Conservation (phyloP, 805 yeast genomes). For the Pichia paraexigua region DNA sequence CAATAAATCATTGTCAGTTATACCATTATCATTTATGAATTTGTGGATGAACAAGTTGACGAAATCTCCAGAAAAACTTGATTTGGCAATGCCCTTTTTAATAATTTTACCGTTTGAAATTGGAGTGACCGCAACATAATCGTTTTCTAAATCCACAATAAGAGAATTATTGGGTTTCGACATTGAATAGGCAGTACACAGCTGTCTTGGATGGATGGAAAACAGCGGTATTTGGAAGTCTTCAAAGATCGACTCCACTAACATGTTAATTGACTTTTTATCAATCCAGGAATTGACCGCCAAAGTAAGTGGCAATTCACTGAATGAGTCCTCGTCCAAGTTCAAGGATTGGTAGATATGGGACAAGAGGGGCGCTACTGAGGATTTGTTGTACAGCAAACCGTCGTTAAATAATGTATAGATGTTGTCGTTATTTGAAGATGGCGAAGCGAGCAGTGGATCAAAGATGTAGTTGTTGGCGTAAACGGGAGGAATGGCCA, state of each 20-base stretch:
- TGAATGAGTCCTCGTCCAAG: constrained; percentile 31
- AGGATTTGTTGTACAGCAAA: constrained; percentile 64
- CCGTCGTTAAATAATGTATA: constrained; percentile 60
- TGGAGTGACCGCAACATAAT: constrained; percentile 66
- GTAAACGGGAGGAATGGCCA: constrained; percentile 51
- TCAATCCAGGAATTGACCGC: constrained; percentile 61
- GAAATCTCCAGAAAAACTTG: constrained; percentile 81
- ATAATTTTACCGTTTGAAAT: constrained; percentile 67
- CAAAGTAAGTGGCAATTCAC: constrained; percentile 58
- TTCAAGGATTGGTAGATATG: constrained; percentile 50
- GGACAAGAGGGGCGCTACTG: constrained; percentile 58
- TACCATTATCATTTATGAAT: constrained; percentile 28
- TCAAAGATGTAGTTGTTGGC: constrained; percentile 28
- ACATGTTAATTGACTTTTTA: constrained; percentile 43
- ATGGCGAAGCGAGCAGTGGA: constrained; percentile 3
- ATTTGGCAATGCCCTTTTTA: constrained; percentile 54
- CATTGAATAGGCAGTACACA: constrained; percentile 69
- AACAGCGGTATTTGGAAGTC: constrained; percentile 67
- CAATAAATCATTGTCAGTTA: constrained; percentile 7
- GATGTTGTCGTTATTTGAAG: constrained; percentile 36
- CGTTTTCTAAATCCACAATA: constrained; percentile 73
- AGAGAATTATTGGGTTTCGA: constrained; percentile 67
- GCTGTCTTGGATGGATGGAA: constrained; percentile 65
- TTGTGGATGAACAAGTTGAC: constrained; percentile 55
- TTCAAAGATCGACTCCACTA: constrained; percentile 70